These are phyloP conservation scores for bread wheat (Triticum aestivum) DNA, from an alignment of 176 grass and related monocot genomes.

Conservation along the genomic window DNA sequence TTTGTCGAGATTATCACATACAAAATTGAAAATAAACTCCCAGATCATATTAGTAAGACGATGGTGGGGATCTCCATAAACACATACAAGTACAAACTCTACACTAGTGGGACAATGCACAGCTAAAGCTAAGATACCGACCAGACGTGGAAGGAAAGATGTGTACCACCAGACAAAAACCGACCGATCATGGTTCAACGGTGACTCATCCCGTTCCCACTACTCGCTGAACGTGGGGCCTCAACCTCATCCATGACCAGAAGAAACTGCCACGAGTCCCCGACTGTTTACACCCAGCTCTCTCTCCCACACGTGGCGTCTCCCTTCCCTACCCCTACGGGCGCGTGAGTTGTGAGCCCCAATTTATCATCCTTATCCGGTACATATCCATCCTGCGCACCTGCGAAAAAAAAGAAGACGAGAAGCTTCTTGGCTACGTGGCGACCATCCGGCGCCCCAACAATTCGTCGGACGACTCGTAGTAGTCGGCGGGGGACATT, in stretches of 20 bases:
- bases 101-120: background rate
- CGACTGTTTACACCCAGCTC: background rate
- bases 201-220: background rate
- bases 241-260: slow-evolving; percentile 17
- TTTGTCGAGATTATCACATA: background rate
- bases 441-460: background rate
- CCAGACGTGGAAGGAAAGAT: background rate
- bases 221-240: background rate
- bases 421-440: slow-evolving; percentile 9
- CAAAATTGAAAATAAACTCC: background rate
- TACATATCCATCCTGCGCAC: slow-evolving; percentile 34
- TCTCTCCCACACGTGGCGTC: slow-evolving; percentile 5
- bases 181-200: background rate
- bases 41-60: background rate
- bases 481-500: background rate
- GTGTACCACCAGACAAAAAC: background rate
- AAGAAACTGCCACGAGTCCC: slow-evolving; percentile 18
- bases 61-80: background rate
- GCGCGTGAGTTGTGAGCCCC: slow-evolving; percentile 31
- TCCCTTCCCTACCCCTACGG: background rate
- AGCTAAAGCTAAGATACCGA: too few species aligned
- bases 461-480: background rate
- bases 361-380: slow-evolving; percentile 38
- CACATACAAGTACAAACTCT: background rate
- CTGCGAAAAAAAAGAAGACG: background rate